Evolutionary conservation across 2,329 filamentous ascomycete species (phyloP), one percentile per base, ranked within the genome.

Genomic region (Endothia cerciana): DNA sequence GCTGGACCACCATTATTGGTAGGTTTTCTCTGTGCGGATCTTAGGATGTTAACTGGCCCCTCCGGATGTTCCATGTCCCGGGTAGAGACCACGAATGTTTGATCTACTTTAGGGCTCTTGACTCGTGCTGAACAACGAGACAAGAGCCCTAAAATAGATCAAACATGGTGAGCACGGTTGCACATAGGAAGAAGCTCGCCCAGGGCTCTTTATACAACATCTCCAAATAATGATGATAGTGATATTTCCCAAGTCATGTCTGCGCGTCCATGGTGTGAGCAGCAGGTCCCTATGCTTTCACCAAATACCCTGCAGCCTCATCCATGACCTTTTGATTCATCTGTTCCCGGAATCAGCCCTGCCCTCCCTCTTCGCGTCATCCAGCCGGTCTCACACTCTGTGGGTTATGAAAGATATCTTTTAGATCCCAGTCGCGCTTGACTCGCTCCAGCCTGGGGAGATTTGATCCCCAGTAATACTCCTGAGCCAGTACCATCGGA

Each of bases 381-480:
- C 41, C 13, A 11, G 41, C 13, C 41, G 13, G 7, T 43, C 41
- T 43, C 19, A 43, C 41, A n/a, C n/a, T n/a, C n/a, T n/a, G n/a
- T 15, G 13, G 85, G 68, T 88, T 88, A 60, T 82, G 81, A 70
- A 89, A 89, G 0, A 86, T 63, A 65, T 87, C 81, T 0, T 73
- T 70, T 1, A 85, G 82, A 71, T 89, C 86, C 73, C 82, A 81
- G 2, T 73, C 75, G 13, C 74, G 70, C 76, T 89, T 89, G n/a
- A 61, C 88, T 77, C 65, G 74, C 62, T 60, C 80, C 51, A 89
- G 75, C 13, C 69, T 70, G 0, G 77, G 73, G 41, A 87, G 74
- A 68, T 87, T 86, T 0, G 77, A 69, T 0, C 83, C 82, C 85
- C 85, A 89, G 72, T 88, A 88, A 11, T 80, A 77, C 62, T 76